These are phyloP conservation scores for Tieghemostelium lacteum DNA, from an alignment of 78 protist genomes.

Conservation along the genomic window DNA sequence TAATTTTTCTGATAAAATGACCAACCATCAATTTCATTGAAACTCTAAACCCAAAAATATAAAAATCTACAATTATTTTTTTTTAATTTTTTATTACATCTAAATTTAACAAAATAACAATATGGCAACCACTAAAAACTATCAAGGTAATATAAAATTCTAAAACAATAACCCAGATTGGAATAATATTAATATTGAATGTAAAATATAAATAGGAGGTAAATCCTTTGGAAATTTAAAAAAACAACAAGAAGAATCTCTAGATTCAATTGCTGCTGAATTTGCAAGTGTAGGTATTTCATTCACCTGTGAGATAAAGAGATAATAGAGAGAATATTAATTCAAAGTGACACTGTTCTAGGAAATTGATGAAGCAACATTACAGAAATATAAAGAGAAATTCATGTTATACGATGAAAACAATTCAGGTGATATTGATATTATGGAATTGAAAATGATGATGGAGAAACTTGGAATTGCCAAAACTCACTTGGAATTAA, in stretches of 20 bases:
- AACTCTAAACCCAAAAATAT: too few species aligned
- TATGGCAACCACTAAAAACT: too few species aligned
- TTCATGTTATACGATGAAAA: constrained; percentile 59
- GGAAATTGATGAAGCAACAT: constrained; percentile 56
- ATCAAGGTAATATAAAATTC: too few species aligned
- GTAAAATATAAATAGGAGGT: too few species aligned
- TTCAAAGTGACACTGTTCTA: not conserved
- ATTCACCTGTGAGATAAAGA: too few species aligned
- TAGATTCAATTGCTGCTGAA: constrained; percentile 66
- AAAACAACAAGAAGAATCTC: constrained; percentile 34
- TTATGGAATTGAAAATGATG: constrained; percentile 32
- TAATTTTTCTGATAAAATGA: too few species aligned
- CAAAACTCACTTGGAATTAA: constrained; percentile 70
- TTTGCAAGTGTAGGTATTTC: constrained; percentile 30
- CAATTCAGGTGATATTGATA: constrained; percentile 65
- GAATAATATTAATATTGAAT: too few species aligned
- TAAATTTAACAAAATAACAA: too few species aligned
- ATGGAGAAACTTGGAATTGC: constrained; percentile 69
- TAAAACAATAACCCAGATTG: too few species aligned
- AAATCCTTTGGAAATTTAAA: constrained; percentile 18
- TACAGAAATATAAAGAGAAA: constrained; percentile 38
- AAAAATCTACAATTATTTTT: too few species aligned
- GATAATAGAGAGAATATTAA: not conserved
- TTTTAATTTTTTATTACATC: too few species aligned
- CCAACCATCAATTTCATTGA: too few species aligned